These are phyloP conservation scores for Periconia macrospinosa DNA, from an alignment of 2,329 filamentous ascomycete genomes.

Conservation along the genomic window DNA sequence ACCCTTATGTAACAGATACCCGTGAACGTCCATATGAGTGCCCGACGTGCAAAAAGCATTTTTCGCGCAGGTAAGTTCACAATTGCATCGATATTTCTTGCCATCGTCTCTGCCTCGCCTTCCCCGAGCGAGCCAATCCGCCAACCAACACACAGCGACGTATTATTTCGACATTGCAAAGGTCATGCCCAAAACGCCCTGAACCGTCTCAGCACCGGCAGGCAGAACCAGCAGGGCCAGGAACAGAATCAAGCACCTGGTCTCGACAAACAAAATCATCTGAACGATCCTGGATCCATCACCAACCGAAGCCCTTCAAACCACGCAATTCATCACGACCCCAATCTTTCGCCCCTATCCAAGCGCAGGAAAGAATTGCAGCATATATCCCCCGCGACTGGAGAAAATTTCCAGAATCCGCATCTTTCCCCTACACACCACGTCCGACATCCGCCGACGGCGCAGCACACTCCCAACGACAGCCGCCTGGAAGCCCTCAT, in stretches of 20 bases:
- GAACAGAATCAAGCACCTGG: constrained; percentile 4
- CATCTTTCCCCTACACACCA: constrained; percentile 19
- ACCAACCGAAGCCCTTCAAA: constrained; percentile 20
- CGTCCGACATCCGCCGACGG: constrained; percentile 14
- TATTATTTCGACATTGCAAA: constrained; percentile 56
- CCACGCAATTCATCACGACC: constrained; percentile 19
- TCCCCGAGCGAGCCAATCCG: constrained; percentile 8
- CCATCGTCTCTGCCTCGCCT: too few species aligned
- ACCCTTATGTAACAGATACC: constrained; percentile 46
- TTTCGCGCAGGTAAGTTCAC: constrained; percentile 53
- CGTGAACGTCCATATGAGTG: constrained; percentile 59
- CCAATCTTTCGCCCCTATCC: constrained; percentile 28
- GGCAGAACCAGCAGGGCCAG: constrained; percentile 26
- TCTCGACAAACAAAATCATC: constrained; percentile 23
- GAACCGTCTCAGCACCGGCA: constrained; percentile 37
- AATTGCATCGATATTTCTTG: background rate
- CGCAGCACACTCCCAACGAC: constrained; percentile 25
- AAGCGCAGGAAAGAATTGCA: constrained; percentile 24
- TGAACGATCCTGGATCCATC: constrained; percentile 20
- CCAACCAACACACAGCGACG: constrained; percentile 45
- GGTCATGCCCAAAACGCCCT: constrained; percentile 49
- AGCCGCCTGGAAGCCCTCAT: constrained; percentile 42
- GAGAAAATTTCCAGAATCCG: constrained; percentile 17
- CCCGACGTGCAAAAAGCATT: constrained; percentile 56
- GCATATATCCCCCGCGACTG: constrained; percentile 22